phyloP scores from a whole-genome alignment of 108 stramenopile genomes.

The Cyclotella kingstonii region DNA sequence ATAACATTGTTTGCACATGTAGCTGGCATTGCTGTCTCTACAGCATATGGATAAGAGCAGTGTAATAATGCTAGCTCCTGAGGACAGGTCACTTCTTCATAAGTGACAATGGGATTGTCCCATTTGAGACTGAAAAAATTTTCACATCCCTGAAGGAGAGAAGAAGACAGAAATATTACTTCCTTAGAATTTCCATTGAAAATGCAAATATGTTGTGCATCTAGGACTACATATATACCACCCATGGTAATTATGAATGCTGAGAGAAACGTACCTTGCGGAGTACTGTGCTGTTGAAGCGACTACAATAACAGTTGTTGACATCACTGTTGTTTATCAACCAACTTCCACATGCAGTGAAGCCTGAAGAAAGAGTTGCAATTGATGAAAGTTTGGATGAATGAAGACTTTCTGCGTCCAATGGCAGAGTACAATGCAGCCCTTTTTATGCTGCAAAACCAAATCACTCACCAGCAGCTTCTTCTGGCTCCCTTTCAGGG shows the following conservation, averaged over 20 bases:
- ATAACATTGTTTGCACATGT: too few species aligned
- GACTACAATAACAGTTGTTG: constrained; percentile 23
- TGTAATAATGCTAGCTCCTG: constrained; percentile 28
- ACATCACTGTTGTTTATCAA: constrained; percentile 15
- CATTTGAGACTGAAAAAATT: constrained; percentile 44
- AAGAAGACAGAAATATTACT: too few species aligned
- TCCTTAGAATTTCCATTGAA: too few species aligned
- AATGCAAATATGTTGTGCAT: too few species aligned
- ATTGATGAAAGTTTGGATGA: too few species aligned
- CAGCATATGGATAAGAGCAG: constrained; percentile 26
- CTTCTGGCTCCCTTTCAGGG: constrained; percentile 18
- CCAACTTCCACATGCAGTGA: constrained; percentile 28
- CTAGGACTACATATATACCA: too few species aligned
- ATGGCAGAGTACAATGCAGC: not conserved
- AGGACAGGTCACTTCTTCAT: constrained; percentile 54
- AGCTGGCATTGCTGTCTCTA: constrained; percentile 21
- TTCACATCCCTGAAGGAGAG: too few species aligned
- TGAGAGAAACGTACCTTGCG: too few species aligned
- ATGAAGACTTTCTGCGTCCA: not conserved
- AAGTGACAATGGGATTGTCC: constrained; percentile 43
- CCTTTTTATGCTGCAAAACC: too few species aligned
- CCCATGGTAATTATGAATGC: too few species aligned
- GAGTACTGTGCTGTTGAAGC: constrained; percentile 24
- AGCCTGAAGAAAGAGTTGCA: too few species aligned
- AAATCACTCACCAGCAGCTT: constrained; percentile 13